Evolutionary conservation across 768 basidiomycete genomes (phyloP), one percentile per base, ranked within the genome.

Genomic region (Cystobasidium onofrii): DNA sequence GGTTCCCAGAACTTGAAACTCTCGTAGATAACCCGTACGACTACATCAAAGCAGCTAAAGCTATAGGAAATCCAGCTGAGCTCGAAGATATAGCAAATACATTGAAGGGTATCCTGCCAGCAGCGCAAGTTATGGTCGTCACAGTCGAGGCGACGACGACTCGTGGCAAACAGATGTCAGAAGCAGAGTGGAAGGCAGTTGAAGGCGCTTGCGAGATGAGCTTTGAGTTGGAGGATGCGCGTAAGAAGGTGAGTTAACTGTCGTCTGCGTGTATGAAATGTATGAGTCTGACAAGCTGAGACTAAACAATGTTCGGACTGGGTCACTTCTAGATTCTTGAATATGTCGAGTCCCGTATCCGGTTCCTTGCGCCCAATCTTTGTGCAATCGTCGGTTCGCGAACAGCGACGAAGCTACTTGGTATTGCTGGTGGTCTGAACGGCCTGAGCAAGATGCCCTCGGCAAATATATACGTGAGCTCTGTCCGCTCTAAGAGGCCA

Each of bases 331-430:
- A 94, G 90, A 99, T 98, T 78, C 95, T 98, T 83, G 89, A 90
- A 85, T 99, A 98, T 86, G 96, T 99, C 82, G 95, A 94, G 85
- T 95, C 92, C 78, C 87, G 96, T 84, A 98, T 99, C 92, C 91
- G 92, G 83, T 87, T 92, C 73, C 89, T 99, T 80, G 95, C 96
- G 78, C 96, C 96, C 79, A 99, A 99, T 82, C 87, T 99, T 80
- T 95, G 93, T 79, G 89, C 91, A 82, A 96, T 99, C 83, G 91
- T 98, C 83, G 95, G 96, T 82, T 96, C 96, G 73, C 92, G 90
- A 78, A 95, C 93, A 85, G 96, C 96, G 69, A 96, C 96, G 60
- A 99, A 99, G 84, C 83, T 99, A 66, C 88, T 99, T 46, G 96
- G 96, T 80, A 91, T 98, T 65, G 93, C 96, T 46, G 96, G 96